These are phyloP conservation scores for Malassezia dermatis DNA, from an alignment of 1,284 basidiomycete species.

Conservation along the genomic window DNA sequence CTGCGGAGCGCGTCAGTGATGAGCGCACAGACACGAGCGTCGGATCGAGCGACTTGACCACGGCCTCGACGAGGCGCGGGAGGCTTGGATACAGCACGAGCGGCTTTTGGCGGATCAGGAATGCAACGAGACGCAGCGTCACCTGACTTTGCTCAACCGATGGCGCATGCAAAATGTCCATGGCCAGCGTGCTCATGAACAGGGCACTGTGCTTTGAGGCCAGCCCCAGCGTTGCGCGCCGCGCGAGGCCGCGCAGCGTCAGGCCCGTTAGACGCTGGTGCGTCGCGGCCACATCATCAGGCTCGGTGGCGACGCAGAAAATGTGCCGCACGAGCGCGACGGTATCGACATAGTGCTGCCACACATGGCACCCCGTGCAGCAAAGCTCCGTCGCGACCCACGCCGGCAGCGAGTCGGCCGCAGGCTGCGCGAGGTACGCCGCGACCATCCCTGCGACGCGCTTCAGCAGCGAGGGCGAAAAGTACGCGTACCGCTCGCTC, in stretches of 20 bases:
- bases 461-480: slow-evolving; percentile 64
- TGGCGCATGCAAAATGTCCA: slow-evolving; percentile 76
- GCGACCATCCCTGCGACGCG: slow-evolving; percentile 73
- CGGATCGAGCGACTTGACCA: slow-evolving; percentile 91
- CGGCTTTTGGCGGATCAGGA: slow-evolving; percentile 79
- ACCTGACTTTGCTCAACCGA: slow-evolving; percentile 70
- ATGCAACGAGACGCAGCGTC: slow-evolving; percentile 85
- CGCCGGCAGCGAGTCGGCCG: slow-evolving; percentile 55
- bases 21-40: slow-evolving; percentile 72
- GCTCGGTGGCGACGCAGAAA: slow-evolving; percentile 70
- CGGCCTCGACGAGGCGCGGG: slow-evolving; percentile 79
- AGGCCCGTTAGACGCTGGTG: slow-evolving; percentile 1
- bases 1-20: slow-evolving; percentile 77
- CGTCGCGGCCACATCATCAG: slow-evolving; percentile 51
- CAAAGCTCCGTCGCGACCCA: slow-evolving; percentile 74
- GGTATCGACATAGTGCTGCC: slow-evolving; percentile 87
- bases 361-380: slow-evolving; percentile 76
- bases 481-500: slow-evolving; percentile 64
- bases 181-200: slow-evolving; percentile 86
- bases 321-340: slow-evolving; percentile 77
- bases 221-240: slow-evolving; percentile 71
- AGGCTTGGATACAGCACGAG: slow-evolving; percentile 74
- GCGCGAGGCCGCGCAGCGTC: slow-evolving; percentile 51
- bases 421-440: slow-evolving; percentile 4
- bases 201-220: slow-evolving; percentile 72